phyloP scores from a whole-genome alignment of 768 basidiomycete species.

The Amanita rubescens region DNA sequence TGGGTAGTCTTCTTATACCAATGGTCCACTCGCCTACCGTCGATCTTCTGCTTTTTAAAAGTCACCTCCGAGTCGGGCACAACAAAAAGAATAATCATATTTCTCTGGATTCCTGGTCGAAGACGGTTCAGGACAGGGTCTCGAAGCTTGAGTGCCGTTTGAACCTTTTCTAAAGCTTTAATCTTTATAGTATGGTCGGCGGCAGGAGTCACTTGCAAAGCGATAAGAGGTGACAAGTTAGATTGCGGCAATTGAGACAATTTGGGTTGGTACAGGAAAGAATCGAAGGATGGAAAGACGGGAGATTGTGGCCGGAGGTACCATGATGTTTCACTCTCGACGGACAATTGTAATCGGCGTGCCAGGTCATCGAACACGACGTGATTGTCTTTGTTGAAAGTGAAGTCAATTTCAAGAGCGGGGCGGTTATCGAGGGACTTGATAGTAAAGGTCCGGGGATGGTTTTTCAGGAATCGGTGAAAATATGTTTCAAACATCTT shows the following conservation, averaged over 20 bases:
- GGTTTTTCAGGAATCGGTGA: neutral
- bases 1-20: neutral
- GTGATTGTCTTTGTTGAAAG: neutral
- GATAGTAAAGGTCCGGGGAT: neutral
- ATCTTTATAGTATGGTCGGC: neutral
- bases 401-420: conserved; percentile 6
- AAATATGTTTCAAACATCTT: neutral
- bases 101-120: no score
- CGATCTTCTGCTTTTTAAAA: no score
- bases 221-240: conserved; percentile 2
- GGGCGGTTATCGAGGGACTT: neutral
- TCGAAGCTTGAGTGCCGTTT: no score
- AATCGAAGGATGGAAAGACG: conserved; percentile 8
- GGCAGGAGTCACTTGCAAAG: neutral
- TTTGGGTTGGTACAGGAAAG: conserved; percentile 3
- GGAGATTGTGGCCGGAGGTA: conserved; percentile 5
- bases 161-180: neutral
- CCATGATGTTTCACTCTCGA: neutral
- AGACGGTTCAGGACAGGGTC: no score
- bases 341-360: conserved; percentile 3
- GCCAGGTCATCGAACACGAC: neutral
- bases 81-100: no score
- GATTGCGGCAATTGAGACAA: neutral
- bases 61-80: no score
- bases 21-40: no score